These are phyloP conservation scores for Vitis hybrid DNA, from an alignment of 177 flowering plant genomes.

Conservation along the genomic window DNA sequence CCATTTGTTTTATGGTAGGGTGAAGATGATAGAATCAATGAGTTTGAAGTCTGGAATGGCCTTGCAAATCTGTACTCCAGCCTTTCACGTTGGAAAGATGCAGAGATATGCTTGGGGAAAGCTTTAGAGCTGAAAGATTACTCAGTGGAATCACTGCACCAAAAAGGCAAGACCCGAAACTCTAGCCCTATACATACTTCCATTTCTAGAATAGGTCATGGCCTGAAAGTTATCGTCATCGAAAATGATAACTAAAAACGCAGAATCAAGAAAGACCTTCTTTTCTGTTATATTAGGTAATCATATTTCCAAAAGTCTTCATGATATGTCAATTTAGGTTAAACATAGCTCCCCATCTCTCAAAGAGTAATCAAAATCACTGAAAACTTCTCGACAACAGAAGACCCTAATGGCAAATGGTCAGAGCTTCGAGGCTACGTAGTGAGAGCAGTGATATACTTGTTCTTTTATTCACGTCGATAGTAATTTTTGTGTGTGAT, in stretches of 20 bases:
- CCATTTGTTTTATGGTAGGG: slow-evolving; percentile 27
- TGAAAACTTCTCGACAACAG: too few species aligned
- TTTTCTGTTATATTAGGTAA: too few species aligned
- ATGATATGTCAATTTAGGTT: too few species aligned
- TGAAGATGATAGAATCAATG: slow-evolving; percentile 64
- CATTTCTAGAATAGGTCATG: not conserved
- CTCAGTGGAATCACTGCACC: slow-evolving; percentile 62
- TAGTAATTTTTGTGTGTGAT: not conserved
- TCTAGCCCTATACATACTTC: not conserved
- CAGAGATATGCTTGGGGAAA: slow-evolving; percentile 85
- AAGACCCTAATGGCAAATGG: too few species aligned
- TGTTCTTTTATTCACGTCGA: not conserved
- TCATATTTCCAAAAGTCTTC: too few species aligned
- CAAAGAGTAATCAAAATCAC: too few species aligned
- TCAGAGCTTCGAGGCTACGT: too few species aligned
- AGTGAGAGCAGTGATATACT: too few species aligned
- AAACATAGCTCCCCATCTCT: too few species aligned
- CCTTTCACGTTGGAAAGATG: slow-evolving; percentile 91
- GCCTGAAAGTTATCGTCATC: not conserved
- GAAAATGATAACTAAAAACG: too few species aligned
- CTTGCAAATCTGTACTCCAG: slow-evolving; percentile 82
- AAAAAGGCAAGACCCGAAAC: slow-evolving; percentile 65
- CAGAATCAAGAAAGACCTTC: too few species aligned
- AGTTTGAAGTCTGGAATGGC: slow-evolving; percentile 93
- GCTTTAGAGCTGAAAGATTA: slow-evolving; percentile 66